Evolutionary conservation across 352 stramenopile genomes (phyloP).

Genomic region (Phytopythium vexans): DNA sequence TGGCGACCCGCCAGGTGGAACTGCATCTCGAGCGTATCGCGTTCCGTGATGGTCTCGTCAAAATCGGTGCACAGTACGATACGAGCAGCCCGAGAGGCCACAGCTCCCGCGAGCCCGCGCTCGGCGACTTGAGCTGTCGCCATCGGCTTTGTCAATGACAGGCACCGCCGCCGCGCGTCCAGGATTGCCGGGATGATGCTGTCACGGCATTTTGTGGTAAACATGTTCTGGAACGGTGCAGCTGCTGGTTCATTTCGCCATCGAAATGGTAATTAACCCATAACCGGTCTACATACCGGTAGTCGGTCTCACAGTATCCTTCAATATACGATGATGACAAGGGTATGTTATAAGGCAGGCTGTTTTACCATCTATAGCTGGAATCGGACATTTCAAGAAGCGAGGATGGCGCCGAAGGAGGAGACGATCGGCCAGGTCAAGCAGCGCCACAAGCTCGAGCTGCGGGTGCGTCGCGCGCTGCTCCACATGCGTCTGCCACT

Average conservation of each 20-base stretch:
- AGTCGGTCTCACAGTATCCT: too few relatives aligned
- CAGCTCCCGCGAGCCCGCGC: neutral
- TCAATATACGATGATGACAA: too few relatives aligned
- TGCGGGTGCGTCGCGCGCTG: constrained; percentile 44
- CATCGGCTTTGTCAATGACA: neutral
- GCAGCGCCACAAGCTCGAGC: constrained; percentile 85
- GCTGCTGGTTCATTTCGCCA: too few relatives aligned
- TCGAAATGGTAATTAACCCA: too few relatives aligned
- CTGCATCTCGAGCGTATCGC: constrained; percentile 56
- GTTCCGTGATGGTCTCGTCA: constrained; percentile 63
- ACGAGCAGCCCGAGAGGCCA: neutral
- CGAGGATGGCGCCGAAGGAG: constrained; percentile 39
- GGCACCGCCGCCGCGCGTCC: neutral
- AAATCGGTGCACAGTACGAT: constrained; percentile 70
- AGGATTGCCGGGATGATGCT: too few relatives aligned
- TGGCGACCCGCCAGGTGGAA: constrained; percentile 28
- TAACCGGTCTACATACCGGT: too few relatives aligned
- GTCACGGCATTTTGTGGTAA: too few relatives aligned
- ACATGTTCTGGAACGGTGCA: too few relatives aligned
- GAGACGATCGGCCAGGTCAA: constrained; percentile 81
- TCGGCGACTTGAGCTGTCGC: neutral
- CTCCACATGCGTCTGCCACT: neutral
- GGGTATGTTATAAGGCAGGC: too few relatives aligned
- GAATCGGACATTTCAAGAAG: neutral
- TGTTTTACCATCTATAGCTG: too few relatives aligned